Base-by-base conservation (phyloP, 371 early-diverging fungal species). In the Conidiobolus incongruus region DNA sequence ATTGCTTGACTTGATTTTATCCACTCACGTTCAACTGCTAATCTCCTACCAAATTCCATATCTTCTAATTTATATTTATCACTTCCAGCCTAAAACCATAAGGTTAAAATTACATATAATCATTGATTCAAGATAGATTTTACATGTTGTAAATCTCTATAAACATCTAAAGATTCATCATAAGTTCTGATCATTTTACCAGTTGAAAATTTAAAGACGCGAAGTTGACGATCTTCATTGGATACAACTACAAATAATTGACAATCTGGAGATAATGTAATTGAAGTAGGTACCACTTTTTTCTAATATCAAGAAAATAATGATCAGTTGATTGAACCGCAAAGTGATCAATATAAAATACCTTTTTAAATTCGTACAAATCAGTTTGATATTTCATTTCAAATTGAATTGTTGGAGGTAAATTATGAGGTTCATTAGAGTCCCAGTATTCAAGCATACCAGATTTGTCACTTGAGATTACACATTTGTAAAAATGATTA, bases 361-460 rank as follows among this genome's bases (percentile, higher is more conserved):
- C 76, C 68, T 91, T 93, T 58, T 83, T 75, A 48, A 88, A 93
- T 50, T 87, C 88, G 48, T 86, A 95, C 35, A 95, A 54, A 56
- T 92, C 91, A 0, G 96, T 95, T 36, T 92, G 83, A 7, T 80
- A 68, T 63, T 93, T 95, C 52, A 73, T 67, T 44, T 70, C 66
- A 56, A 85, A 95, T 0, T 51, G 62, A 5, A 91, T 57, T 0
- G 60, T 58, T 20, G 64, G 63, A 1, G 71, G 83, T 35, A 72
- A 55, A 4, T 68, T 68, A 48, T 66, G 66, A 0, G 75, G 71
- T 42, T 63, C 70, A 38, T 77, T 70, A 0, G 88, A 76, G 6
- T 55, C 46, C 94, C 94, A 95, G 50, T 89, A 93, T 54, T 95
- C 96, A 0, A 91, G 48, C 71, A 80, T 84, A 21, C 96, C 96